Conservation (phyloP, 2,329 filamentous ascomycete species). For the Botrytis tulipae region DNA sequence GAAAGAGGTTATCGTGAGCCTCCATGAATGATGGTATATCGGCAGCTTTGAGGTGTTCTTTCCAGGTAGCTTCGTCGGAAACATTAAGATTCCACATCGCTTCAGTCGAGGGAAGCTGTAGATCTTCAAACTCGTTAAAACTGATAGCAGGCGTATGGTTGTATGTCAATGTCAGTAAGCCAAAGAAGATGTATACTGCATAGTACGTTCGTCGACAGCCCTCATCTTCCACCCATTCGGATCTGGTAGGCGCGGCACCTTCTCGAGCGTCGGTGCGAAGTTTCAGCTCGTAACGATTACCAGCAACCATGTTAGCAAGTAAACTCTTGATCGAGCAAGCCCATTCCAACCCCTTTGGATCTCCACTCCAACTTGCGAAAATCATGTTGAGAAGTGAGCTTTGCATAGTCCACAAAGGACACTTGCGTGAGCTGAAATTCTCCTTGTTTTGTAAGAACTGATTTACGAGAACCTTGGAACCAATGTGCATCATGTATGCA, state of each 20-base stretch:
- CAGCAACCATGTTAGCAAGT: constrained; percentile 96
- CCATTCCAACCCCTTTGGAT: constrained; percentile 96
- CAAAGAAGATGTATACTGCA: constrained; percentile 98
- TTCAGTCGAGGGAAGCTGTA: constrained; percentile 90
- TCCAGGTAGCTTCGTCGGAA: constrained; percentile 78
- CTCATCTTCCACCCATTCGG: constrained; percentile 96
- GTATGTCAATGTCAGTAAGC: constrained; percentile 89
- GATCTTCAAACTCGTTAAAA: constrained; percentile 95
- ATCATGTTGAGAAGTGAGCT: constrained; percentile 97
- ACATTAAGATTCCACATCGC: constrained; percentile 86
- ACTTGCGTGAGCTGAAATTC: constrained; percentile 97
- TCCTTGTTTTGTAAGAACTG: constrained; percentile 98
- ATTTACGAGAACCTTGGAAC: constrained; percentile 94
- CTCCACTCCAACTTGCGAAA: constrained; percentile 98
- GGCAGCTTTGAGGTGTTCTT: constrained; percentile 69
- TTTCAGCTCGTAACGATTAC: constrained; percentile 95
- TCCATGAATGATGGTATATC: constrained; percentile 84
- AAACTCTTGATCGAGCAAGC: constrained; percentile 98
- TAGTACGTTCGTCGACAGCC: constrained; percentile 96
- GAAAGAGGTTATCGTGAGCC: constrained; percentile 92
- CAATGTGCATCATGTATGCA: constrained; percentile 95
- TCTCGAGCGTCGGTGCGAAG: constrained; percentile 85
- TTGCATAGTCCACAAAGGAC: constrained; percentile 97
- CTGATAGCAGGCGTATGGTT: constrained; percentile 97
- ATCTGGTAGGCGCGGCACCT: constrained; percentile 69